A percentile compares a stretch with the other conserved stretches of the same genome.
Evolutionary conservation across 768 basidiomycete species (phyloP).

Genomic region (Sporobolomyces roseus): DNA sequence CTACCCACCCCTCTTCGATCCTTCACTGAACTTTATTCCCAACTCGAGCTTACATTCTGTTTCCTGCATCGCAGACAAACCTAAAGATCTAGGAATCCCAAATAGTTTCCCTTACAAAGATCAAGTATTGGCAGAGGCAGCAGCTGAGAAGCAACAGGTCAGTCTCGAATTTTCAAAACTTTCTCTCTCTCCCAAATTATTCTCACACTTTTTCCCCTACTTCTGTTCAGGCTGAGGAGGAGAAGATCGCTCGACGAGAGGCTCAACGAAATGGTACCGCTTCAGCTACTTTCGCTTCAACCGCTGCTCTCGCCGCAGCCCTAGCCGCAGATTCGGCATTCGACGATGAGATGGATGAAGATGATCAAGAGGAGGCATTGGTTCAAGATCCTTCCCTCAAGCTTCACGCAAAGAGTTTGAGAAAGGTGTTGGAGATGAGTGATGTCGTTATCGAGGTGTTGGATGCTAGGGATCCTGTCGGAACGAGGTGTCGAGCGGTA

Average conservation of each 20-base stretch:
- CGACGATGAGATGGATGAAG: constrained; percentile 25
- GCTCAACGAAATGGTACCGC: constrained; percentile 36
- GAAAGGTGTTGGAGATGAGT: constrained; percentile 88
- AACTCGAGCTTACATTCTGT: no score
- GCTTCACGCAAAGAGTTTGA: constrained; percentile 53
- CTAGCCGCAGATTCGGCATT: constrained; percentile 38
- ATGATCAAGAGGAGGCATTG: constrained; percentile 16
- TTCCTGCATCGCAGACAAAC: constrained; percentile 47
- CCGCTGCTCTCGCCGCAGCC: constrained; percentile 42
- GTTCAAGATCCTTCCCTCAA: constrained; percentile 39
- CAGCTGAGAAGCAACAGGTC: constrained; percentile 48
- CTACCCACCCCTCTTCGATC: not conserved
- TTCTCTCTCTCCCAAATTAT: not conserved
- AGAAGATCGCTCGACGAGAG: constrained; percentile 37
- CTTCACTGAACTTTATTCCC: not conserved
- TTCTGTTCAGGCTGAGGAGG: constrained; percentile 36
- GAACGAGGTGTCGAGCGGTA: constrained; percentile 82
- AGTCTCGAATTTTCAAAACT: constrained; percentile 8
- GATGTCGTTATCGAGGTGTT: constrained; percentile 78
- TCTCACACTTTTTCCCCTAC: not conserved
- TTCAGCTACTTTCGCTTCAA: constrained; percentile 42
- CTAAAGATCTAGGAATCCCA: constrained; percentile 53
- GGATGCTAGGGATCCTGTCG: constrained; percentile 92
- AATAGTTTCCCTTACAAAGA: constrained; percentile 53
- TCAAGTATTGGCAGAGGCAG: constrained; percentile 52